Base-by-base conservation (phyloP, 1,284 basidiomycete species). In the Veloporphyrellus conicus region DNA sequence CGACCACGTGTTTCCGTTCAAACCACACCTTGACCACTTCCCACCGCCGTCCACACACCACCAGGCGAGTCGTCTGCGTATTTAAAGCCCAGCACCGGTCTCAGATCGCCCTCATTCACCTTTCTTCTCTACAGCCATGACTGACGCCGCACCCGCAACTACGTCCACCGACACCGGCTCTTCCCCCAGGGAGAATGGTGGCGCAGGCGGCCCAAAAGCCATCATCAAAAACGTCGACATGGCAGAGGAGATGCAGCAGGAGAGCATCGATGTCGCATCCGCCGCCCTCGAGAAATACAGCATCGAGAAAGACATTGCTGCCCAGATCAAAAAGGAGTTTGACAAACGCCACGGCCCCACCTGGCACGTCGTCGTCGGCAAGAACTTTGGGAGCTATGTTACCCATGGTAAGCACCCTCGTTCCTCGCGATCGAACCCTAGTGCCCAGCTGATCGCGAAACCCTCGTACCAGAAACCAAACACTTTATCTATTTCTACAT, bases 141-240 rank as follows among this genome's bases (percentile, higher is more conserved):
- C 80, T 54, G 83, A 85, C 56, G 79, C 84, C 66, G 75, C 74
- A 57, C 75, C 74, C 48, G 75, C 75, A 28, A 75, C 79, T 47
- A 68, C 75, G 14, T 74, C 78, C 44, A 75, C 72, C 55, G 81
- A 82, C 55, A 68, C 74, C 43, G 68, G 68, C 56, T 71, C 74
- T 37, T 69, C 69, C 46, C 66, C 76, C 29, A 71, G 62, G 54
- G 74, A 77, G 54, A 73, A 70, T 49, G 66, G 67, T 39, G 68
- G 69, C 54, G 48, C 57, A 22, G 67, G 68, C 27, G 66, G 66
- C 39, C 79, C 84, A 52, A 92, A 90, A 67, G 90, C 93, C 37
- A 85, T 92, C 70, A 92, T 97, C 67, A 97, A 97, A 75, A 93
- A 90, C 65, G 93, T 95, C 50, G 94, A 98, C 72, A 98, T 98